These are phyloP conservation scores for Odontarrhena argentea DNA, from an alignment of 345 rosid species.

Conservation along the genomic window DNA sequence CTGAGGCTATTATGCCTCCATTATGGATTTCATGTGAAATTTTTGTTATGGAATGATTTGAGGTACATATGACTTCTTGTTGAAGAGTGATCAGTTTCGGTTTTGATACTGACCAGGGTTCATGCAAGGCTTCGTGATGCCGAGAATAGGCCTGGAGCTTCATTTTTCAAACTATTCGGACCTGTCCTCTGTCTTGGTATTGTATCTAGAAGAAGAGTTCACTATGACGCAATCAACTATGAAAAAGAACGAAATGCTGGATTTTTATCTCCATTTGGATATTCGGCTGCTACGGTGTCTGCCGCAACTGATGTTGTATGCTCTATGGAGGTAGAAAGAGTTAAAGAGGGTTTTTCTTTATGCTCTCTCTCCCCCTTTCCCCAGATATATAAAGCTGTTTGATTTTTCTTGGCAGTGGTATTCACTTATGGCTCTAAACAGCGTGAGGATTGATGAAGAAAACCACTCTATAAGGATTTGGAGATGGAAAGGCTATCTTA, in stretches of 20 bases:
- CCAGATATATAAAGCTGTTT: constrained; percentile 25
- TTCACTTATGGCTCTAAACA: constrained; percentile 63
- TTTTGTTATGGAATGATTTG: constrained; percentile 4
- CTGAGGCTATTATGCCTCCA: constrained; percentile 8
- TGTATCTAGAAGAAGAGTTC: constrained; percentile 79
- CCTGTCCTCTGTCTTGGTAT: constrained; percentile 75
- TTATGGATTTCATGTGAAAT: background rate
- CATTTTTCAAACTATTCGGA: constrained; percentile 74
- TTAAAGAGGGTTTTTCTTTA: background rate
- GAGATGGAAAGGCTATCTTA: constrained; percentile 82
- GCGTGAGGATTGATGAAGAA: constrained; percentile 44
- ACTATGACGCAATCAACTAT: constrained; percentile 70
- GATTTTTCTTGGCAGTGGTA: constrained; percentile 68
- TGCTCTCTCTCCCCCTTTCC: constrained; percentile 1
- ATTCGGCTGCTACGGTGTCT: constrained; percentile 67
- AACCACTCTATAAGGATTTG: constrained; percentile 52
- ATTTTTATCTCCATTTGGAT: constrained; percentile 86
- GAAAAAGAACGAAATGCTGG: constrained; percentile 90
- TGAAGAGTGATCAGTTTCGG: constrained; percentile 21
- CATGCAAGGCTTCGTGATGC: constrained; percentile 63
- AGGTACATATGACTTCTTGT: constrained; percentile 10
- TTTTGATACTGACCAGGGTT: constrained; percentile 51
- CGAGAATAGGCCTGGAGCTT: constrained; percentile 77
- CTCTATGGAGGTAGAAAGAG: constrained; percentile 76
- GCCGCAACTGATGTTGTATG: constrained; percentile 70